These are phyloP conservation scores for Vinca minor DNA, from an alignment of 257 asterid genomes.

Conservation along the genomic window DNA sequence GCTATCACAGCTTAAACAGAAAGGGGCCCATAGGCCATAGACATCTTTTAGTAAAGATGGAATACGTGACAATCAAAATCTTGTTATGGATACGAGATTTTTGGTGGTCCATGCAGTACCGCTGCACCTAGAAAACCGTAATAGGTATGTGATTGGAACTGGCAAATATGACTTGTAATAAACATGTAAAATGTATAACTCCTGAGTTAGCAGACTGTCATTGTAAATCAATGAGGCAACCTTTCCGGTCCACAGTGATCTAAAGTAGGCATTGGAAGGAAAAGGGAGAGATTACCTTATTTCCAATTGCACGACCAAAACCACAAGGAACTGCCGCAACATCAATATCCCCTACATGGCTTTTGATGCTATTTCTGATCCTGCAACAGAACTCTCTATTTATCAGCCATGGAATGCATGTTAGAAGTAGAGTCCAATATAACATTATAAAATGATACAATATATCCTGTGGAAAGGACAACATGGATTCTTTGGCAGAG, in stretches of 20 bases:
- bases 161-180: background rate
- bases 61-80: background rate
- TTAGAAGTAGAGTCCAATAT: background rate
- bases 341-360: constrained; percentile 84
- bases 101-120: background rate
- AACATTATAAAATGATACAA: background rate
- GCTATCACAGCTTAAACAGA: background rate
- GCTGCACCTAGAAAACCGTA: background rate
- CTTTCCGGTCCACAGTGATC: background rate
- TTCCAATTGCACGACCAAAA: constrained; percentile 90
- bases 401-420: constrained; percentile 8
- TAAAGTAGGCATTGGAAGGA: background rate
- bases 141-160: background rate
- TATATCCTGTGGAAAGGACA: background rate
- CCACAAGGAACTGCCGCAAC: constrained; percentile 99
- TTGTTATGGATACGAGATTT: background rate
- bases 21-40: background rate
- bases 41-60: background rate
- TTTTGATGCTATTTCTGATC: constrained; percentile 61
- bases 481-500: background rate
- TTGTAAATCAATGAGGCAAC: background rate
- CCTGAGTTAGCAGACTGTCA: background rate
- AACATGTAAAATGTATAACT: background rate
- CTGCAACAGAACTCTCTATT: constrained; percentile 32
- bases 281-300: constrained; percentile 50